A percentile compares a stretch with the other conserved stretches of the same genome.
These are phyloP conservation scores for Mortierella sp. DNA, from an alignment of 371 early-diverging fungal genomes.

Conservation along the genomic window DNA sequence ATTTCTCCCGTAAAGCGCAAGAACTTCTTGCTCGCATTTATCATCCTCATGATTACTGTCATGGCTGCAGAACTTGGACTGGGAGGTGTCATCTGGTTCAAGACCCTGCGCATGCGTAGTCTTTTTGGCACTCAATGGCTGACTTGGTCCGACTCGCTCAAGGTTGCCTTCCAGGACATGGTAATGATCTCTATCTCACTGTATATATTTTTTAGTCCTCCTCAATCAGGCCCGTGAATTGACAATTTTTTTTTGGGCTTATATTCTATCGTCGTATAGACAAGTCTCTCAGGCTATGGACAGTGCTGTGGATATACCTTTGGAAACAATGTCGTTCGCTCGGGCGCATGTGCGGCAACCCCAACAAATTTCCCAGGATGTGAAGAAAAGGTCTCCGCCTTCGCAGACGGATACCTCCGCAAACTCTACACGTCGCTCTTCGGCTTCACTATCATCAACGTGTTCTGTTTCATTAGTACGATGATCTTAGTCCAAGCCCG, in stretches of 20 bases:
- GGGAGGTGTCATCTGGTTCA: conserved; percentile 55
- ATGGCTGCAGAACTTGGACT: conserved; percentile 38
- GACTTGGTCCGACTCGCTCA: conserved; percentile 28
- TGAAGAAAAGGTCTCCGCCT: conserved; percentile 45
- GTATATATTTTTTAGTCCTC: not conserved
- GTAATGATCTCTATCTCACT: conserved; percentile 8
- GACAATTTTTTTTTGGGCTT: no score
- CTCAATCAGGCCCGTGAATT: no score
- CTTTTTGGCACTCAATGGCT: conserved; percentile 32
- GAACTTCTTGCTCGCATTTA: conserved; percentile 15
- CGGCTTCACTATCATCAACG: conserved; percentile 53
- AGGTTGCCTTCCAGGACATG: conserved; percentile 51
- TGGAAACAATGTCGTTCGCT: conserved; percentile 7
- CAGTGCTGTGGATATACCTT: conserved; percentile 43
- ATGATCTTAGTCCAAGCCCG: conserved; percentile 55
- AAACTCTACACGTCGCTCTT: conserved; percentile 56
- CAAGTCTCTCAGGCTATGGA: conserved; percentile 27
- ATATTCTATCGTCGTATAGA: conserved; percentile 3
- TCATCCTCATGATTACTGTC: conserved; percentile 21
- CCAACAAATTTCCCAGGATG: conserved; percentile 23
- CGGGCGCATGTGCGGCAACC: conserved; percentile 17
- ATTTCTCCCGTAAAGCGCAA: conserved; percentile 27
- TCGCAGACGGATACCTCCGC: conserved; percentile 43
- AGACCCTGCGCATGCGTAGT: conserved; percentile 51
- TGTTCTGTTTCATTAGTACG: conserved; percentile 42